A percentile compares a stretch with the other conserved stretches of the same genome.
These are phyloP conservation scores for Ricinus communis DNA, from an alignment of 345 rosid species.

Conservation along the genomic window DNA sequence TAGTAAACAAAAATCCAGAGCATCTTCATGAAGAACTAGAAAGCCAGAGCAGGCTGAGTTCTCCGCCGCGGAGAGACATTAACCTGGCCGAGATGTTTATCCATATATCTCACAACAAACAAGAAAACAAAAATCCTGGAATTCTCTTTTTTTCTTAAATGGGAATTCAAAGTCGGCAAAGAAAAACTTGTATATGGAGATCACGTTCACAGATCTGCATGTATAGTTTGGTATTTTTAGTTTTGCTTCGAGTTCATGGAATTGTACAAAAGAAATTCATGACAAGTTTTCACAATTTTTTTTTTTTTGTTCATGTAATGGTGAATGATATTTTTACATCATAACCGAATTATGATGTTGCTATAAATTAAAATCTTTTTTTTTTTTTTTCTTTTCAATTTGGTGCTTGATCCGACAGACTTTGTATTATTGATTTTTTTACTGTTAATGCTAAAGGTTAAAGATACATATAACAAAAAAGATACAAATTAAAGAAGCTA, in stretches of 20 bases:
- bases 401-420: too few species aligned
- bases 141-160: neutral
- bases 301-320: neutral
- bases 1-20: too few species aligned
- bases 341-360: neutral
- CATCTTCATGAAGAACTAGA: neutral
- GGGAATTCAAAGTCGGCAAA: too few species aligned
- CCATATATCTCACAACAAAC: neutral
- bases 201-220: too few species aligned
- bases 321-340: neutral
- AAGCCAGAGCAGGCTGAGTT: too few species aligned
- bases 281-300: neutral
- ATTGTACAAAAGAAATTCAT: slow-evolving; percentile 1
- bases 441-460: too few species aligned
- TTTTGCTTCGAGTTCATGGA: neutral
- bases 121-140: neutral
- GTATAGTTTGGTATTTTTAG: neutral
- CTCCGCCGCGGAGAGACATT: too few species aligned
- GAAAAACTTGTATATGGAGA: too few species aligned
- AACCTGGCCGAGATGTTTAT: neutral
- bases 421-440: too few species aligned
- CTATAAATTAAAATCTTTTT: neutral
- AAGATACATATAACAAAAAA: too few species aligned
- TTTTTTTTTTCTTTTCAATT: neutral
- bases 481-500: too few species aligned